These are phyloP conservation scores for Podila epicladia DNA, from an alignment of 192 early-diverging fungal species.

Conservation along the genomic window DNA sequence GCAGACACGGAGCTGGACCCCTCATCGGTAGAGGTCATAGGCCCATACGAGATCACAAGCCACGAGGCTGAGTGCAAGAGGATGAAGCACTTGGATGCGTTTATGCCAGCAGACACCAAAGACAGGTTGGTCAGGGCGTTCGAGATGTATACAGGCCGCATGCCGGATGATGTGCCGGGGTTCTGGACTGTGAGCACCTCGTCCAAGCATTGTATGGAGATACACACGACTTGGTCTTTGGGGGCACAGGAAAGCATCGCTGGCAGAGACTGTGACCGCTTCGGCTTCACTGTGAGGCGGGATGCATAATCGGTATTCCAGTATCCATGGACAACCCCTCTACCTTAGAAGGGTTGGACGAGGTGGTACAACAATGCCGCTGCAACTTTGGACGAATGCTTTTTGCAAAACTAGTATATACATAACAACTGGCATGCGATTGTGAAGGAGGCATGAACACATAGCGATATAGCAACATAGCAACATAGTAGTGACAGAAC, in stretches of 20 bases:
- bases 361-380: too few relatives aligned
- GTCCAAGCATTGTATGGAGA: not conserved
- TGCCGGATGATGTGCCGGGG: constrained; percentile 6
- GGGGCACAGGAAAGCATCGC: not conserved
- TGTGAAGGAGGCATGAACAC: too few relatives aligned
- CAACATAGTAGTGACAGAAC: too few relatives aligned
- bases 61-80: not conserved
- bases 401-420: too few relatives aligned
- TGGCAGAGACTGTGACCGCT: not conserved
- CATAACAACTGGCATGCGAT: too few relatives aligned
- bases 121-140: constrained; percentile 9
- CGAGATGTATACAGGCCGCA: constrained; percentile 8
- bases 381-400: too few relatives aligned
- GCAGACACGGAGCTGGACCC: not conserved
- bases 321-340: too few relatives aligned
- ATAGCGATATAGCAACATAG: too few relatives aligned
- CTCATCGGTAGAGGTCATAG: constrained; percentile 4
- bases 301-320: constrained; percentile 1
- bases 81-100: constrained; percentile 14
- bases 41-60: not conserved
- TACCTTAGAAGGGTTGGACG: too few relatives aligned
- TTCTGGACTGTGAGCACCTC: constrained; percentile 8
- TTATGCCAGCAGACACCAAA: constrained; percentile 15
- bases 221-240: constrained; percentile 14
- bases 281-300: not conserved